Conservation (phyloP, 495 filamentous ascomycete species). For the Oleoguttula mirabilis region DNA sequence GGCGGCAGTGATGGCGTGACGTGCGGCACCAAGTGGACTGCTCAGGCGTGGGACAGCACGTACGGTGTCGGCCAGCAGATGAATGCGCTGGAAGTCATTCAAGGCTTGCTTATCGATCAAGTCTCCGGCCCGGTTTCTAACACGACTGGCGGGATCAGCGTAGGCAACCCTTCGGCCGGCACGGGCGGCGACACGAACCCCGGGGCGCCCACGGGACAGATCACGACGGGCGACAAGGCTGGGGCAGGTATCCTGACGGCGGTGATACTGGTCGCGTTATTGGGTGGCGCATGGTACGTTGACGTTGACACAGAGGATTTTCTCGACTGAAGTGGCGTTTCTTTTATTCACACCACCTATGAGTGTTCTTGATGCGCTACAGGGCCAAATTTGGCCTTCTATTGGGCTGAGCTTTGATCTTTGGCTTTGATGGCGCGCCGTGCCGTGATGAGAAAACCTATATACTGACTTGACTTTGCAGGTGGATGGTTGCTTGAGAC, state of each 20-base stretch:
- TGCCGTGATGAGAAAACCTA: too few species aligned
- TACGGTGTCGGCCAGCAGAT: slow-evolving; percentile 47
- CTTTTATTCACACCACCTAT: too few species aligned
- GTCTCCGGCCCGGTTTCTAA: slow-evolving; percentile 29
- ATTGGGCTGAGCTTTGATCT: too few species aligned
- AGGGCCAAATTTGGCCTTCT: too few species aligned
- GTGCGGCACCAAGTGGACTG: slow-evolving; percentile 41
- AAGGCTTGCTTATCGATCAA: slow-evolving; percentile 39
- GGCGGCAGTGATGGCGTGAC: slow-evolving; percentile 35
- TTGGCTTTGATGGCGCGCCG: too few species aligned
- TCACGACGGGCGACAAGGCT: slow-evolving; percentile 31
- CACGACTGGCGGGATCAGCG: slow-evolving; percentile 26
- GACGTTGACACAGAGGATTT: too few species aligned
- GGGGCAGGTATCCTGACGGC: slow-evolving; percentile 26
- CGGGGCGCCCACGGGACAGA: slow-evolving; percentile 8
- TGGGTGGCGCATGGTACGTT: slow-evolving; percentile 13
- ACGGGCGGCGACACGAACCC: slow-evolving; percentile 8
- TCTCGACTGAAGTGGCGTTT: too few species aligned
- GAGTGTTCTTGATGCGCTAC: too few species aligned
- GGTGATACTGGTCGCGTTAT: slow-evolving; percentile 6
- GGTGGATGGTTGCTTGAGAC: too few species aligned
- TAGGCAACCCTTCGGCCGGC: slow-evolving; percentile 29
- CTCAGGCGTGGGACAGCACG: slow-evolving; percentile 35
- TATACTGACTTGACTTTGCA: too few species aligned
- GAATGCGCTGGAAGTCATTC: slow-evolving; percentile 45